Base-by-base conservation (phyloP, 2,329 filamentous ascomycete species). In the Dactylonectria macrodidyma region DNA sequence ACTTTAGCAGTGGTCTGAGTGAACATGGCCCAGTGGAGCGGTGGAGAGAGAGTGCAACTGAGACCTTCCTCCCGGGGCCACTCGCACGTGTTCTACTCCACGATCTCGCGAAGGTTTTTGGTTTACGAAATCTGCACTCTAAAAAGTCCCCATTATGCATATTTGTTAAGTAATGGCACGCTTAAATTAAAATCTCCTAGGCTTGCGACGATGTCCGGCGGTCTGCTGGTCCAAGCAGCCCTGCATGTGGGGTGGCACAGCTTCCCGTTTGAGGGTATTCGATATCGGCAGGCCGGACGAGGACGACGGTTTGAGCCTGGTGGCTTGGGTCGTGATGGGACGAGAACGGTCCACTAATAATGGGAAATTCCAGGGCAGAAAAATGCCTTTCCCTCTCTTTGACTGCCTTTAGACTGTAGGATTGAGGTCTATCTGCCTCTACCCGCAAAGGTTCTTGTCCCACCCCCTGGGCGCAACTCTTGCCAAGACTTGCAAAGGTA, bases 401-500 rank as follows among this genome's bases (percentile, higher is more conserved):
- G 19, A 5, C 26, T 44, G 14, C 3, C 24, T 10, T n/a, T 44
- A 5, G 16, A 44, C n/a, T n/a, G 16, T n/a, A 8, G 41, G 41
- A 19, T 6, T 5, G 14, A 14, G 41, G n/a, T n/a, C 14, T 7
- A 14, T 8, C 6, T 3, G 36, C 36, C 36, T 36, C 14, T 9
- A 3, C 33, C n/a, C 41, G 38, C 54, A 57, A 57, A 57, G 54
- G 41, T 57, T 46, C 54, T 30, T 51, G 19, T 30, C 51, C 26
- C 26, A 4, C 26, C 26, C 26, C 26, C 26, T 30, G 7, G 33
- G 19, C 14, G 54, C 24, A 41, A 38, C 41, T 50, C 7, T 38
- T 47, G 63, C 63, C 63, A 66, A 66, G 63, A 9, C 50, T 56
- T 66, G 58, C 63, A 66, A 66, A 66, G 58, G 63, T 61, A 57